Evolutionary conservation across 1,284 basidiomycete genomes (phyloP).

Genomic region (Malassezia brasiliensis): DNA sequence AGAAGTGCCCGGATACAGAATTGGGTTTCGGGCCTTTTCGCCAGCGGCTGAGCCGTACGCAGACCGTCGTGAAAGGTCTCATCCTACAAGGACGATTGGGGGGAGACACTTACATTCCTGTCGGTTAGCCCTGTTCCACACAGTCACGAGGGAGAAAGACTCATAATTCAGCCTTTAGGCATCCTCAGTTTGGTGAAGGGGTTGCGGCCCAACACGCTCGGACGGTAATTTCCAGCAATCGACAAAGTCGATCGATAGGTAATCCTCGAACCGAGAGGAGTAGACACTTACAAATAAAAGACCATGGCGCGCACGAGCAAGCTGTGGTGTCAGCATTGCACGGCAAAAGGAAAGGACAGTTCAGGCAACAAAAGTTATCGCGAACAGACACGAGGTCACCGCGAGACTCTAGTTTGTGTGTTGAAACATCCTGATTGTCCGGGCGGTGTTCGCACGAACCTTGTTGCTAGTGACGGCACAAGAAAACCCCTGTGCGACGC

Average conservation of each 20-base stretch:
- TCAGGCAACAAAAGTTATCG: constrained; percentile 30
- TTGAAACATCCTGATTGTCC: constrained; percentile 16
- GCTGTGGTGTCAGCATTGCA: constrained; percentile 3
- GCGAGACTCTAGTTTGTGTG: constrained; percentile 43
- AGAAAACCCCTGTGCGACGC: background rate
- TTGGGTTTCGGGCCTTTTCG: constrained; percentile 44
- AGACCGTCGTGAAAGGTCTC: constrained; percentile 41
- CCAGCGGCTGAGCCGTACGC: constrained; percentile 29
- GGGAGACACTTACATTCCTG: background rate
- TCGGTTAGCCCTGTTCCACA: background rate
- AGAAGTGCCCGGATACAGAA: constrained; percentile 25
- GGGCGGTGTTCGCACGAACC: constrained; percentile 2
- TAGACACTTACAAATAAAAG: too few relatives aligned
- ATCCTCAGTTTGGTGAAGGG: constrained; percentile 24
- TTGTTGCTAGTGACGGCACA: background rate
- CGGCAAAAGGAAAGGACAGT: background rate
- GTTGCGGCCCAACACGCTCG: constrained; percentile 25
- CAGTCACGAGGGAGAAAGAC: background rate
- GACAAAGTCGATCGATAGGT: constrained; percentile 21
- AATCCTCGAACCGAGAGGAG: constrained; percentile 15
- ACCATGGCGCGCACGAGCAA: too few relatives aligned
- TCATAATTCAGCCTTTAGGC: constrained; percentile 39
- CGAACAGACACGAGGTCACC: constrained; percentile 32
- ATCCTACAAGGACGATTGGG: constrained; percentile 17
- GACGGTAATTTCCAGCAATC: constrained; percentile 45